These are phyloP conservation scores for Apophysomyces trapeziformis DNA, from an alignment of 371 early-diverging fungal species.

Conservation along the genomic window DNA sequence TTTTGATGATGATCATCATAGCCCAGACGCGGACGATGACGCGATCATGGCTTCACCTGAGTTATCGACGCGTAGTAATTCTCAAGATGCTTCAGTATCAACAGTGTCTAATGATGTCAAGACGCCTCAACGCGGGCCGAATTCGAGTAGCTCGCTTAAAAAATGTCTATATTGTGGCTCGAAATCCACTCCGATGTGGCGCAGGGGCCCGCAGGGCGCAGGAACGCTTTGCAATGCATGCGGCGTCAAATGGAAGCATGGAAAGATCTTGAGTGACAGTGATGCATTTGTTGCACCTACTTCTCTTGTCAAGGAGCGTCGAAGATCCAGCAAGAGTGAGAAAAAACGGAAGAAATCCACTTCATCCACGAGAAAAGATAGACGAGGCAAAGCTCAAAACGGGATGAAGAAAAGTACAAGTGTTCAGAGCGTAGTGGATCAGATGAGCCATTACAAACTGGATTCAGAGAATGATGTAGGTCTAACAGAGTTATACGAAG, in stretches of 20 bases:
- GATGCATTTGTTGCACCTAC: neutral
- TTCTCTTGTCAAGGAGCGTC: constrained; percentile 9
- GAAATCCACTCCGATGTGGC: constrained; percentile 89
- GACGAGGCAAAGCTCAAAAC: neutral
- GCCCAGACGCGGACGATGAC: neutral
- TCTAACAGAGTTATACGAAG: constrained; percentile 4
- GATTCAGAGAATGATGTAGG: constrained; percentile 15
- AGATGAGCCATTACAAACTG: neutral
- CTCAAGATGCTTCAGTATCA: neutral
- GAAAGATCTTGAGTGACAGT: constrained; percentile 61
- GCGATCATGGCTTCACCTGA: neutral
- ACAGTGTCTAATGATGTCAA: neutral
- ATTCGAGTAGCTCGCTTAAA: constrained; percentile 23
- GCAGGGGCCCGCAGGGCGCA: constrained; percentile 82
- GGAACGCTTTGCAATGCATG: constrained; percentile 90
- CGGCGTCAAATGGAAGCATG: constrained; percentile 88
- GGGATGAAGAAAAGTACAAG: neutral
- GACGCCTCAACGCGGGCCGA: neutral
- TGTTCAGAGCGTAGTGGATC: neutral
- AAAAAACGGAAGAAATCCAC: constrained; percentile 2
- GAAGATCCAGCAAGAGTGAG: constrained; percentile 5
- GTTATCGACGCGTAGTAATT: neutral
- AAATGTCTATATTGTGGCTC: constrained; percentile 80
- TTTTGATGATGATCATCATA: constrained; percentile 2
- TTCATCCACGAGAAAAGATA: neutral